Evolutionary conservation across 2,329 filamentous ascomycete genomes (phyloP).

Genomic region (Chaetomiaceae sp.): DNA sequence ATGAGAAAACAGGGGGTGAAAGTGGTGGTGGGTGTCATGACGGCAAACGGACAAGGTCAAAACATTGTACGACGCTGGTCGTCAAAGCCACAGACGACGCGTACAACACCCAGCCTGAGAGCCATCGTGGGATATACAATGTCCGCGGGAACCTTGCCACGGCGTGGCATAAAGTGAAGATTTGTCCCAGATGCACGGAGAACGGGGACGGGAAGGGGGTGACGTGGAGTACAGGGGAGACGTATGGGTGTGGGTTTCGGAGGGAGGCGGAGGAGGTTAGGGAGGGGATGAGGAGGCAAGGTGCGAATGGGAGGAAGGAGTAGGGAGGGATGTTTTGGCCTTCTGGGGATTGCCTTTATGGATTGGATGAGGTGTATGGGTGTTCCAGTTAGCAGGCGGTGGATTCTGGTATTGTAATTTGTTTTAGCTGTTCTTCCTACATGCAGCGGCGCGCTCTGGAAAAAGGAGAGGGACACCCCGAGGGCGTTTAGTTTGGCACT

Average conservation of each 20-base stretch:
- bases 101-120: conserved; percentile 64
- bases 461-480: too few species aligned
- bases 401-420: too few species aligned
- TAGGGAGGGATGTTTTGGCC: background rate
- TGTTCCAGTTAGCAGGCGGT: background rate
- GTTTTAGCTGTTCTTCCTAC: too few species aligned
- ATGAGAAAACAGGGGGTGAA: conserved; percentile 4
- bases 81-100: conserved; percentile 64
- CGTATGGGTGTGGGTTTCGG: conserved; percentile 28
- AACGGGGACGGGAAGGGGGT: conserved; percentile 24
- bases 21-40: conserved; percentile 7
- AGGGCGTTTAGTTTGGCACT: too few species aligned
- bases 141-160: conserved; percentile 61
- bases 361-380: background rate
- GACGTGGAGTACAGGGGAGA: conserved; percentile 28
- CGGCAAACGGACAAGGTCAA: conserved; percentile 25
- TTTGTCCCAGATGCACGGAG: conserved; percentile 32
- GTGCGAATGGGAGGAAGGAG: background rate
- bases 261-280: conserved; percentile 23
- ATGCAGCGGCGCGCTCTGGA: too few species aligned
- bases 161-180: conserved; percentile 58
- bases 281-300: conserved; percentile 14
- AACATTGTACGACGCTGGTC: conserved; percentile 48
- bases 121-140: conserved; percentile 57
- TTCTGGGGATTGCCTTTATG: background rate